phyloP scores from a whole-genome alignment of 2,329 filamentous ascomycete genomes.

The Truncatella angustata region DNA sequence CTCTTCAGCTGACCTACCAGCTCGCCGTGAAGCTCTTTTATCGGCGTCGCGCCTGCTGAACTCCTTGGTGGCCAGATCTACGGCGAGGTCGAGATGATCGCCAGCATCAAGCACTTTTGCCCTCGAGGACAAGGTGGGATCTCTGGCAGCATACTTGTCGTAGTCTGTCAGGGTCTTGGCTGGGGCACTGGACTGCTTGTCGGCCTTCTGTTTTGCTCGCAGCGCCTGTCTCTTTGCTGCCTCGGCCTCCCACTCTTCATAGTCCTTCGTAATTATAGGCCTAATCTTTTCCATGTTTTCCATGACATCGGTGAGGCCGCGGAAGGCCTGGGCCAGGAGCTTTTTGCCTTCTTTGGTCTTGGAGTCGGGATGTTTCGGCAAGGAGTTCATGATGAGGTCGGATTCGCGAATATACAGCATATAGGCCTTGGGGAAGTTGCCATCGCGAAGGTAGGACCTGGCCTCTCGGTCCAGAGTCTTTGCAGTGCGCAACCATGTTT shows the following conservation, averaged over 20 bases:
- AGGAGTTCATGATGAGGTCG: conserved; percentile 72
- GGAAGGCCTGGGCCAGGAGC: conserved; percentile 53
- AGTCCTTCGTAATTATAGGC: conserved; percentile 70
- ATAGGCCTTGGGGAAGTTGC: conserved; percentile 85
- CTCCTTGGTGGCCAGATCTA: conserved; percentile 73
- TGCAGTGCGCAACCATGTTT: conserved; percentile 79
- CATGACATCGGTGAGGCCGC: conserved; percentile 57
- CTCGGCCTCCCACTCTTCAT: conserved; percentile 65
- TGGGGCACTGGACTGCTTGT: not conserved
- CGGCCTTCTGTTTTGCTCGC: conserved; percentile 16
- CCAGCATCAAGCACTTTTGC: conserved; percentile 65
- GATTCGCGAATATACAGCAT: conserved; percentile 89
- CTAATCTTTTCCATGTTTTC: conserved; percentile 74
- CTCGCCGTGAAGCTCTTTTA: conserved; percentile 54
- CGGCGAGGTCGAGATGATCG: conserved; percentile 72
- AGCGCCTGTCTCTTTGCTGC: conserved; percentile 36
- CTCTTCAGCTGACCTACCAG: conserved; percentile 55
- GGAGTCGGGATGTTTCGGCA: conserved; percentile 72
- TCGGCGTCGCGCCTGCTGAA: conserved; percentile 64
- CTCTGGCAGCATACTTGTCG: conserved; percentile 49
- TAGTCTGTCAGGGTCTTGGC: conserved; percentile 29
- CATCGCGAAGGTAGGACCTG: conserved; percentile 78
- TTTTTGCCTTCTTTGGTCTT: conserved; percentile 64
- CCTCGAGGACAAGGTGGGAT: conserved; percentile 56
- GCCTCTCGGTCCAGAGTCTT: conserved; percentile 82